Evolutionary conservation across 1,284 basidiomycete species (phyloP), one percentile per base, ranked within the genome.

Genomic region (Boletus chippewaensis): DNA sequence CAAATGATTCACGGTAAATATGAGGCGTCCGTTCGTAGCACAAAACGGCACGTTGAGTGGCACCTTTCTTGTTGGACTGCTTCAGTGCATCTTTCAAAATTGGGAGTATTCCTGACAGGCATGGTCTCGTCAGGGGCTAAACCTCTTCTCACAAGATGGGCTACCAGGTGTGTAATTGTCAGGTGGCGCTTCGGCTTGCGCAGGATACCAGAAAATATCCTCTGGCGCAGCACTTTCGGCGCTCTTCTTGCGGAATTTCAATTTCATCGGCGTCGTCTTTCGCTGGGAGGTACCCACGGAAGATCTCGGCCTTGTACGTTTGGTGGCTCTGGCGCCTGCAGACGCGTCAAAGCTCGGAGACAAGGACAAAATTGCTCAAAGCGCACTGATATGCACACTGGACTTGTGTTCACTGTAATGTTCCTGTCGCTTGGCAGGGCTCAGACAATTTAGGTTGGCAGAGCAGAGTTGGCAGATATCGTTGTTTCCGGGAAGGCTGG

Each of bases 161-260:
- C 41, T 62, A 87, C 89, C 84, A 51, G 90, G 89, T 0, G 80
- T 81, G 60, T 79, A 84, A 60, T 87, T 90, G 4, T 59, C 53
- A 0, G 91, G 90, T n/a, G 84, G 82, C 2, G 68, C 54, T 2
- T 52, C 62, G 2, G 63, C 54, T 50, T 71, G 70, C 5, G 76
- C 57, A 11, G 77, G 65, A 63, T 81, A 70, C 87, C 87, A 90
- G 62, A 88, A 90, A 2, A 70, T 47, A 57, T 86, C 84, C 32
- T 72, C 62, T 49, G 5, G 28, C 0, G 10, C 9, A 15, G 7
- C 42, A 12, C 34, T 40, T 31, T 45, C 50, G 11, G 65, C 58
- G 15, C 58, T 52, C 28, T 53, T 55, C 42, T 6, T 7, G 22
- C 46, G 20, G 4, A 24, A 10, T 35, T 48, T 54, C 39, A 52